A percentile compares a stretch with the other conserved stretches of the same genome.
Evolutionary conservation across 148 eudicot genomes (phyloP).

Genomic region (Arbutus unedo): DNA sequence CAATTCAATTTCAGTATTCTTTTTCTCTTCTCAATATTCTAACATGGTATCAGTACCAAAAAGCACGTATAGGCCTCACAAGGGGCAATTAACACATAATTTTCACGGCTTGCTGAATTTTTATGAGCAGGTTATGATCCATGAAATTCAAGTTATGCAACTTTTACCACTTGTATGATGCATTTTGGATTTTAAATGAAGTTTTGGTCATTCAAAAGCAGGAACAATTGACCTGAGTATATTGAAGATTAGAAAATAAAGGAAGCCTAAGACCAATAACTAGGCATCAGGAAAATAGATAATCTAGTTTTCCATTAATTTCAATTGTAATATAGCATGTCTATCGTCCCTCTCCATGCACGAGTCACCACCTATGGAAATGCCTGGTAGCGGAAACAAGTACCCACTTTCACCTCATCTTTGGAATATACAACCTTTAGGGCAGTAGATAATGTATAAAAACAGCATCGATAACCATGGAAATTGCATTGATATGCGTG

Average conservation of each 20-base stretch:
- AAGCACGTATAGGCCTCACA: neutral
- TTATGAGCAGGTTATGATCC: neutral
- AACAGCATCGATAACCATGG: too few species aligned
- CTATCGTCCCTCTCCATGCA: neutral
- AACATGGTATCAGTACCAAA: neutral
- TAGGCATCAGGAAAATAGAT: neutral
- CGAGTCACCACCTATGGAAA: neutral
- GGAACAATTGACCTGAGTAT: neutral
- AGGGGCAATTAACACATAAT: neutral
- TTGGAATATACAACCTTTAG: too few species aligned
- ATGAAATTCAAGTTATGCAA: neutral
- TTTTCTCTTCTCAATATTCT: too few species aligned
- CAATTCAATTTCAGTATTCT: too few species aligned
- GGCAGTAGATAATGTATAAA: too few species aligned
- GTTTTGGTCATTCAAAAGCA: constrained; percentile 7
- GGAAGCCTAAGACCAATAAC: neutral
- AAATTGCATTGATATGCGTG: too few species aligned
- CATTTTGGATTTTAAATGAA: neutral
- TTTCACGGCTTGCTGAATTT: neutral
- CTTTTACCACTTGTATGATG: neutral
- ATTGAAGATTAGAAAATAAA: neutral
- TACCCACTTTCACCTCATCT: constrained; percentile 4
- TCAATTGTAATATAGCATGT: neutral
- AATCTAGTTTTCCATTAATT: neutral
- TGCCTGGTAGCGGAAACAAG: neutral